Evolutionary conservation across 2,329 filamentous ascomycete genomes (phyloP), one percentile per base, ranked within the genome.

Genomic region (Leptoxyphium fumago): DNA sequence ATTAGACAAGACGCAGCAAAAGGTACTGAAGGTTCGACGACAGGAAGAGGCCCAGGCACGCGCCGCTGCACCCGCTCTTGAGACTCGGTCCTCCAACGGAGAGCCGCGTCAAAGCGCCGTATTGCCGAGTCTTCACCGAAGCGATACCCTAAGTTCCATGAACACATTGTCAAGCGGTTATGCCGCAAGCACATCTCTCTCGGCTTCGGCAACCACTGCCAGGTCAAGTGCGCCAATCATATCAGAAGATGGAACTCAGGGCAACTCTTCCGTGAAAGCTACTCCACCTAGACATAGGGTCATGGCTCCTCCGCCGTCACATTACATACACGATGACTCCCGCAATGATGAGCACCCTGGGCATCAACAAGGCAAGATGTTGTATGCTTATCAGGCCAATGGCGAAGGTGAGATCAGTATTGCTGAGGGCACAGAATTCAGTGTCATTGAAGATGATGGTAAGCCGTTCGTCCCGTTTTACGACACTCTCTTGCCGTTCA

Each of bases 1-100:
- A 59, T 78, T 91, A 59, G 81, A 73, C 50, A 98, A 96, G 64
- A 91, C 96, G 49, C 88, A 94, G 55, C 88, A 81, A 68, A 98
- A 95, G 71, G 93, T 88, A 56, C 72, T 94, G 38, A 96, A 96
- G 64, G 74, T 75, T 38, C 82, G 88, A 60, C 77, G 88, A 48
- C 89, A 96, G 64, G 81, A 84, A 46, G 73, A 80, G 4, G 82
- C 88, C 10, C 84, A 81, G 55, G 67, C 77, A 9, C 48, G 47
- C 29, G 58, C 61, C 5, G 43, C 52, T 7, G 49, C 46, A 9
- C 56, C 56, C 1, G 43, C 48, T n/a, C 14, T 10, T 18, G 21
- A 17, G 11, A 2, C 14, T 11, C 11, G 18, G 6, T 39, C 44
- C 14, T 38, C 48, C 15, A 30, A 39, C 18, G 40, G 26, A 11